A percentile compares a stretch with the other conserved stretches of the same genome.
Evolutionary conservation across 495 filamentous ascomycete species (phyloP).

Genomic region (Penicillium coffeae): DNA sequence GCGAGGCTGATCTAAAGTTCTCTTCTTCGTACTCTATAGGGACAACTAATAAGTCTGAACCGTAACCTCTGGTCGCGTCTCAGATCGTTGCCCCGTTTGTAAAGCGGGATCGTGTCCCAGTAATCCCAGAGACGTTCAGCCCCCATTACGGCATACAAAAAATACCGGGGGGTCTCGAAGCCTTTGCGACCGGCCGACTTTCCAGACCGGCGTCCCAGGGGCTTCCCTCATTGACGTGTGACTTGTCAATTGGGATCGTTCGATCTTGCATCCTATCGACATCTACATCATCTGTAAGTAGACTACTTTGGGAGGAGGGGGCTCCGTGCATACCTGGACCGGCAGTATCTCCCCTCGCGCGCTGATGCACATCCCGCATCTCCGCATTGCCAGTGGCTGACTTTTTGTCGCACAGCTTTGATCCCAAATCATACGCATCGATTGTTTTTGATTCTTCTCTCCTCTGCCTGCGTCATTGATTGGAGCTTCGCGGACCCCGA

Average conservation of each 20-base stretch:
- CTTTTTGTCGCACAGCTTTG: constrained; percentile 19
- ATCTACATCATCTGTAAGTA: constrained; percentile 17
- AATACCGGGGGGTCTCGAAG: constrained; percentile 13
- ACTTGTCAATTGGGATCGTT: constrained; percentile 7
- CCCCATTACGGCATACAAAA: neutral
- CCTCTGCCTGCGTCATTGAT: neutral
- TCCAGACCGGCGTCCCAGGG: constrained; percentile 11
- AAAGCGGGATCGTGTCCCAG: constrained; percentile 10
- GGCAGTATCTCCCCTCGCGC: constrained; percentile 14
- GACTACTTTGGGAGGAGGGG: constrained; percentile 3
- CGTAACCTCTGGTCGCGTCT: constrained; percentile 7
- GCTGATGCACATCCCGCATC: constrained; percentile 4
- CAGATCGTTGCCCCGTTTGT: constrained; percentile 24
- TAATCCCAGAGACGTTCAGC: constrained; percentile 2
- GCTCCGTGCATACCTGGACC: constrained; percentile 20
- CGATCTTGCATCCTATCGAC: constrained; percentile 1
- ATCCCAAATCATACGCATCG: too few species aligned
- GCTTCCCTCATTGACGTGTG: constrained; percentile 10
- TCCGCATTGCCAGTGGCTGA: constrained; percentile 26
- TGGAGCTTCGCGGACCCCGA: too few species aligned
- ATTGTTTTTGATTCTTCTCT: too few species aligned
- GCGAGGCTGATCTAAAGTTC: constrained; percentile 26
- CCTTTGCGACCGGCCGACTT: constrained; percentile 18
- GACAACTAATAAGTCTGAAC: too few species aligned
- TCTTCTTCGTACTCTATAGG: constrained; percentile 4